Percentiles rank a stretch among this genome's conserved stretches.
These are phyloP conservation scores for Hypoxylon perforatum DNA, from an alignment of 495 filamentous ascomycete species.

Conservation along the genomic window DNA sequence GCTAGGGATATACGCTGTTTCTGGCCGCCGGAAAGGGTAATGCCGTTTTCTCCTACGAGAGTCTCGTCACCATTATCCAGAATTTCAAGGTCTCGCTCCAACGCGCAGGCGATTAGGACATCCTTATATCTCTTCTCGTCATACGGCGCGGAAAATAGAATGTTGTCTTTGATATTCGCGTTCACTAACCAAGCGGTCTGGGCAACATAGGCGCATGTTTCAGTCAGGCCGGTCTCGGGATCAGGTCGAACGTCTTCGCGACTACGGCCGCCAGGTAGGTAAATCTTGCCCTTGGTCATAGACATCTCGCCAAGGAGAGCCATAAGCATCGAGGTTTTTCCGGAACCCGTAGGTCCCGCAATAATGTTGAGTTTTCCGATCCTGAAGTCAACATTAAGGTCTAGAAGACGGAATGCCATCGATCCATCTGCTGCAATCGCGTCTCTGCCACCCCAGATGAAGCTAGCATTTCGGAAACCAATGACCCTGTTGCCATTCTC, in stretches of 20 bases:
- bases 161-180: slow-evolving; percentile 95
- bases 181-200: slow-evolving; percentile 99
- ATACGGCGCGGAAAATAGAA: slow-evolving; percentile 86
- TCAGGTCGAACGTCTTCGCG: slow-evolving; percentile 85
- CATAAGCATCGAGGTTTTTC: slow-evolving; percentile 96
- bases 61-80: slow-evolving; percentile 94
- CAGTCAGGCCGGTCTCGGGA: slow-evolving; percentile 85
- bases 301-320: slow-evolving; percentile 98
- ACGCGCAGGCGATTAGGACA: slow-evolving; percentile 90
- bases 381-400: slow-evolving; percentile 80
- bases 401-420: slow-evolving; percentile 82
- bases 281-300: slow-evolving; percentile 79
- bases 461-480: slow-evolving; percentile 84
- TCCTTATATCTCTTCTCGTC: slow-evolving; percentile 87
- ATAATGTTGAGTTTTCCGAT: slow-evolving; percentile 88
- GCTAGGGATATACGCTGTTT: slow-evolving; percentile 98
- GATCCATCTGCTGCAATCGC: slow-evolving; percentile 67
- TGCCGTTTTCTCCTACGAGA: slow-evolving; percentile 95
- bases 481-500: slow-evolving; percentile 73
- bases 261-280: slow-evolving; percentile 82
- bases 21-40: slow-evolving; percentile 95
- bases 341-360: slow-evolving; percentile 90
- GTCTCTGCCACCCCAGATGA: slow-evolving; percentile 87
- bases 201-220: slow-evolving; percentile 95
- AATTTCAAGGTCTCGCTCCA: slow-evolving; percentile 92